Evolutionary conservation across 345 rosid genomes (phyloP).

Genomic region (Alliaria petiolata): DNA sequence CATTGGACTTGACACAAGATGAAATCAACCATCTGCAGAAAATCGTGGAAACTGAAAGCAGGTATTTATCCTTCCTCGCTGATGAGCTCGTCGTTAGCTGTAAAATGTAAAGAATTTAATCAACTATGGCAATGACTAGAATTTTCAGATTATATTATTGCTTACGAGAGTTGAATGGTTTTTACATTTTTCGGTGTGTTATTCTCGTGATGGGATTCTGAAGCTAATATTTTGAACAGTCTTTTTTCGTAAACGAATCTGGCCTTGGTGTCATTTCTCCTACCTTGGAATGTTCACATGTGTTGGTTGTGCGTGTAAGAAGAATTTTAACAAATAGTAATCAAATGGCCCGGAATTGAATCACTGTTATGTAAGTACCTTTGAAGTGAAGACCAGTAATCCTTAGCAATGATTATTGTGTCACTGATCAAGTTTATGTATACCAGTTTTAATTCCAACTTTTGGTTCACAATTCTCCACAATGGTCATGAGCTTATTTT

Average conservation of each 20-base stretch:
- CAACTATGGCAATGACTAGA: not conserved
- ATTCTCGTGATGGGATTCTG: no score
- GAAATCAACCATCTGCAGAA: constrained; percentile 50
- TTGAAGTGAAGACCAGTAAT: not conserved
- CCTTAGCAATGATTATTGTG: not conserved
- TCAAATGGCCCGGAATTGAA: not conserved
- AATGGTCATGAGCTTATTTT: constrained; percentile 16
- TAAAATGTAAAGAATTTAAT: not conserved
- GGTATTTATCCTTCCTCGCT: constrained; percentile 39
- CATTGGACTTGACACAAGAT: constrained; percentile 70
- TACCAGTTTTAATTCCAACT: not conserved
- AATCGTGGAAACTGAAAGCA: constrained; percentile 48
- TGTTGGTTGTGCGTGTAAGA: not conserved
- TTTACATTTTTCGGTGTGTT: no score
- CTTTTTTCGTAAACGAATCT: not conserved
- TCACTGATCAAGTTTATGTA: not conserved
- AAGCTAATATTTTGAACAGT: not conserved
- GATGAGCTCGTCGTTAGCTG: not conserved
- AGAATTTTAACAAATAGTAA: not conserved
- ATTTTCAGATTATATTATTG: not conserved
- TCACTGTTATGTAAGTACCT: not conserved
- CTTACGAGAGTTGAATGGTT: no score
- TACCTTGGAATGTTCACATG: not conserved
- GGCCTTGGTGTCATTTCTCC: not conserved
- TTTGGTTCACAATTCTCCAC: not conserved